Base-by-base conservation (phyloP, 1,139 yeast genomes). In the Lodderomyces theae region DNA sequence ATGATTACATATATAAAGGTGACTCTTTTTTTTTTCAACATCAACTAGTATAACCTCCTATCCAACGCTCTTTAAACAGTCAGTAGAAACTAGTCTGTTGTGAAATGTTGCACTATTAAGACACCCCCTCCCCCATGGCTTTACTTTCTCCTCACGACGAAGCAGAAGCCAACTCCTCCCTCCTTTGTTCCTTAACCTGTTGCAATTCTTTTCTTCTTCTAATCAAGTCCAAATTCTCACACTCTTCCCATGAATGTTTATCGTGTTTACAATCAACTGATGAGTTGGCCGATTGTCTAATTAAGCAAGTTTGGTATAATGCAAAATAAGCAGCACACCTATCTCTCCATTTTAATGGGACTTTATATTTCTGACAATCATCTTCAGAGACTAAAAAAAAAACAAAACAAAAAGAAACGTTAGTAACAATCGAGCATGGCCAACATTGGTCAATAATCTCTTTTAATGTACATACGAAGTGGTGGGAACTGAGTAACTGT, bases 211-310 rank as follows among this genome's bases (percentile, higher is more conserved):
- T 74, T 48, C 84, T 86, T 66, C 95, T 79, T 69, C 94, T 80
- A 60, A 81, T 77, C 69, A 83, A 86, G 60, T 86, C 95, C 63
- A 82, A 67, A 64, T 84, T 85, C 63, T 86, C 86, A 64, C 95
- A 86, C 57, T 85, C 86, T 65, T 86, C 95, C 74, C 90, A 87
- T 34, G 80, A 78, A 53, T 86, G 95, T 62, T 89, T 80, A 65
- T 84, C 89, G 51, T 82, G 85, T 48, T 77, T 74, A 65, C 96
- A 87, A 56, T 79, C 81, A 40, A 71, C 72, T 8, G 71, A 61
- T 4, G 69, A 60, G 54, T 70, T 69, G 44, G 76, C 76, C 15
- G 69, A 59, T 52, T 71, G 76, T 61, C 77, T 69, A 37, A 66
- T 64, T 42, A 72, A 69, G 58, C 77, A 72, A 13, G 73, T 68